Evolutionary conservation across 225 moss, liverwort and hornwort species (phyloP), one percentile per base, ranked within the genome.

Genomic region (Asterella californica): DNA sequence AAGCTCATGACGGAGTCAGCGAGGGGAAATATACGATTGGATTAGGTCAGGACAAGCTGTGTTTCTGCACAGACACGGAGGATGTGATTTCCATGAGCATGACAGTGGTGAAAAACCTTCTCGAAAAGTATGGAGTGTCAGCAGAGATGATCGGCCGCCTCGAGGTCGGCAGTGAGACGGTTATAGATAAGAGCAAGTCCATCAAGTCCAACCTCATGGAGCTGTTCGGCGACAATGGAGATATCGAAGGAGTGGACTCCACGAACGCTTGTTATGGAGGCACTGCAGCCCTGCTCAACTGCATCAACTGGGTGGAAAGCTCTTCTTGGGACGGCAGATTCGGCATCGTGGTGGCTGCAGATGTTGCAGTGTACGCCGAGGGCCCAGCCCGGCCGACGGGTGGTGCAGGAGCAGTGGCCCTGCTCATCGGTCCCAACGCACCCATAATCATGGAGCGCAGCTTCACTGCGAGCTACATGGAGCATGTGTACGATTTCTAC

Each of bases 261-360:
- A 92, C 94, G 45, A 96, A 96, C 78, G 96, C 96, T 53, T 96
- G 96, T 83, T 96, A 96, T 77, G 96, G 96, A 52, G 96, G 96
- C 36, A 96, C 96, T 49, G 96, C 96, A 72, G 96, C 96, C 50
- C 82, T 96, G 36, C 88, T 91, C 62, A 96, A 96, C 82, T 94
- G 91, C 81, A 85, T 96, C 18, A 96, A 94, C 82, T 96, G 96
- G 96, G 94, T 96, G 83, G 96, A 96, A 78, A 90, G 96, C 87
- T 86, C 86, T 82, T 92, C 90, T 60, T 96, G 94, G 96, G 96
- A 96, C 86, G 96, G 94, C 61, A 92, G 94, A 66, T 92, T 86
- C 70, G 96, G 87, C 42, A 85, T 96, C 84, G 94, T 92, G 24
- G 94, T 96, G 19, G 96, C 96, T 57, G 94, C 94, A 55, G 96